Percentiles rank a stretch among this genome's conserved stretches.
Conservation (phyloP, 208 protist genomes). For the Blechomonas ayalai region DNA sequence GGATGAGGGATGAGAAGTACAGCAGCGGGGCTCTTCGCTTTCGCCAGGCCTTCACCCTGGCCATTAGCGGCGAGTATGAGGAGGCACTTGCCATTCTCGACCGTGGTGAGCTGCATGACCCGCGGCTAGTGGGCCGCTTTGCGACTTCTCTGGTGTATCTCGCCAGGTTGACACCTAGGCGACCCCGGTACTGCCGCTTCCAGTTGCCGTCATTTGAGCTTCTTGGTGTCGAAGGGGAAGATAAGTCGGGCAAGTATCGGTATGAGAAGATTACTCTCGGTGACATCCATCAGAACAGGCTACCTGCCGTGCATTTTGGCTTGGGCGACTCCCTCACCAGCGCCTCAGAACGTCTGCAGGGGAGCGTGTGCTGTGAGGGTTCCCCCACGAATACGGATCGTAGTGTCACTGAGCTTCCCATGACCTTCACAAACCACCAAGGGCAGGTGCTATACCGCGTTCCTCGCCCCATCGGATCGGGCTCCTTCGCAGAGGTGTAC, state of each 20-base stretch:
- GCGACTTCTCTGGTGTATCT: constrained; percentile 5
- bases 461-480: constrained; percentile 15
- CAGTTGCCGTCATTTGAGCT: constrained; percentile 33
- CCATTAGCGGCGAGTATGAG: constrained; percentile 4
- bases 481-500: constrained; percentile 38
- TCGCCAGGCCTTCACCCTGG: constrained; percentile 15
- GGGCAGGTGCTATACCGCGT: constrained; percentile 22
- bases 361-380: too few relatives aligned
- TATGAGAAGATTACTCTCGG: constrained; percentile 12
- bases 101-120: constrained; percentile 5
- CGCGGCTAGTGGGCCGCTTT: constrained; percentile 7
- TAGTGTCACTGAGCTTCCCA: constrained; percentile 4
- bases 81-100: constrained; percentile 8
- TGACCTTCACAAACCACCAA: constrained; percentile 15
- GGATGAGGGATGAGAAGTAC: constrained; percentile 1
- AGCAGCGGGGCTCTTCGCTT: constrained; percentile 4
- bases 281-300: constrained; percentile 11
- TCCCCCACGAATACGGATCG: not conserved
- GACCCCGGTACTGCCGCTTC: constrained; percentile 42
- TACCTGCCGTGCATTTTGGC: too few relatives aligned
- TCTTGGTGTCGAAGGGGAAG: constrained; percentile 7
- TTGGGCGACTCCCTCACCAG: not conserved
- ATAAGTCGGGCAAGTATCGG: constrained; percentile 4
- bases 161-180: constrained; percentile 5
- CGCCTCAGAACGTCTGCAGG: too few relatives aligned